These are phyloP conservation scores for Fraxinus dipetala DNA, from an alignment of 305 asterid species.

Conservation along the genomic window DNA sequence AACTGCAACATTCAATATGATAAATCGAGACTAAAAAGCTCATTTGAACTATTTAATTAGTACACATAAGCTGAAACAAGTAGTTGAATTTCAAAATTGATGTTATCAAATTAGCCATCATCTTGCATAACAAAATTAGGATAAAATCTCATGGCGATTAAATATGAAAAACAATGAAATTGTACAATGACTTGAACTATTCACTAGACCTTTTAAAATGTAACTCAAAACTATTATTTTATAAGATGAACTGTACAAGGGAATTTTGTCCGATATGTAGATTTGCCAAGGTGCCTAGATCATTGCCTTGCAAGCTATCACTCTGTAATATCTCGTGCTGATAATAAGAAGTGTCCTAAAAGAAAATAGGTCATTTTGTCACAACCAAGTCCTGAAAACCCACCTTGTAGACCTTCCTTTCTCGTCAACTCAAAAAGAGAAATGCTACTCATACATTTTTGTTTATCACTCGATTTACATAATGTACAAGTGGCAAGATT, in stretches of 20 bases:
- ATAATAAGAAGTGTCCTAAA: background rate
- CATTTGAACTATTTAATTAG: background rate
- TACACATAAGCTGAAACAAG: background rate
- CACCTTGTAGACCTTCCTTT: too few species aligned
- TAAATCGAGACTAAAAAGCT: background rate
- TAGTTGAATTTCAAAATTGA: background rate
- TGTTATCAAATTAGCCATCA: background rate
- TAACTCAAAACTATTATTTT: background rate
- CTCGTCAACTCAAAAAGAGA: too few species aligned
- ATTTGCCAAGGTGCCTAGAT: background rate
- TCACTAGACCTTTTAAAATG: background rate
- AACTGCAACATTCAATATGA: background rate
- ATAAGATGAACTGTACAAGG: background rate
- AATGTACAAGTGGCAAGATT: too few species aligned
- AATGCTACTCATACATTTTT: too few species aligned
- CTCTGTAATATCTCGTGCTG: too few species aligned
- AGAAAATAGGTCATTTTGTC: background rate
- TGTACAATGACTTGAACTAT: too few species aligned
- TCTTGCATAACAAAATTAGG: background rate
- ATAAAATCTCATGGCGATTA: background rate
- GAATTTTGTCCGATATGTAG: background rate
- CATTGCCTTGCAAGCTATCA: too few species aligned
- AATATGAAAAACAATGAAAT: too few species aligned
- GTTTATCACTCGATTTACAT: too few species aligned
- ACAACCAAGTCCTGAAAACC: background rate